Evolutionary conservation across 352 stramenopile species (phyloP).

Genomic region (Pythium pyrilobum): DNA sequence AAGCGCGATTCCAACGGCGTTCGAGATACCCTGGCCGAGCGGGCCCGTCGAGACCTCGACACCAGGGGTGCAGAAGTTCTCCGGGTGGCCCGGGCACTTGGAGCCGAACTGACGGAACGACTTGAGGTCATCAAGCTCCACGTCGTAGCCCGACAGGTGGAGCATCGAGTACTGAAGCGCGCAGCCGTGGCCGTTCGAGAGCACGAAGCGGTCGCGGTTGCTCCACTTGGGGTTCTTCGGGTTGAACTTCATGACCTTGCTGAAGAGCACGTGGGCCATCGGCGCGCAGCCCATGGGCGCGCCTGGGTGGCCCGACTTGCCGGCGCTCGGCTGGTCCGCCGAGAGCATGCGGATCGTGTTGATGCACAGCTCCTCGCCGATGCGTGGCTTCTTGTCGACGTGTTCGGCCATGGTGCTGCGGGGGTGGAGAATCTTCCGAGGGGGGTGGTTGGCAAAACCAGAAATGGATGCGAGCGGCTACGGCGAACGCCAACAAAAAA

Average conservation of each 20-base stretch:
- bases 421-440: not conserved
- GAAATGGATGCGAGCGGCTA: slow-evolving; percentile 12
- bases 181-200: slow-evolving; percentile 98
- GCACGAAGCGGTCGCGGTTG: slow-evolving; percentile 98
- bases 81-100: slow-evolving; percentile 97
- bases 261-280: slow-evolving; percentile 97
- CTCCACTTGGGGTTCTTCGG: slow-evolving; percentile 85
- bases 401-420: slow-evolving; percentile 50
- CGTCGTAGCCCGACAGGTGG: slow-evolving; percentile 95
- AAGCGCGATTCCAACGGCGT: slow-evolving; percentile 97
- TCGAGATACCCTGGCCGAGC: slow-evolving; percentile 97
- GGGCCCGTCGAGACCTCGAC: slow-evolving; percentile 97
- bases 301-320: slow-evolving; percentile 97
- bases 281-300: slow-evolving; percentile 98
- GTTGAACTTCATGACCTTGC: slow-evolving; percentile 88
- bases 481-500: not conserved
- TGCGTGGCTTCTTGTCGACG: slow-evolving; percentile 78
- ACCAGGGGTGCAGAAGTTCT: slow-evolving; percentile 94
- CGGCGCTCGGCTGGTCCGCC: slow-evolving; percentile 96
- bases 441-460: slow-evolving; percentile 15
- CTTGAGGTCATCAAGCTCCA: slow-evolving; percentile 97
- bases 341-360: slow-evolving; percentile 98
- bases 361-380: slow-evolving; percentile 89
- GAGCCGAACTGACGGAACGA: slow-evolving; percentile 95
- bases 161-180: slow-evolving; percentile 99